These are phyloP conservation scores for Cyclostephanos tholiformis DNA, from an alignment of 108 stramenopile genomes.

Conservation along the genomic window DNA sequence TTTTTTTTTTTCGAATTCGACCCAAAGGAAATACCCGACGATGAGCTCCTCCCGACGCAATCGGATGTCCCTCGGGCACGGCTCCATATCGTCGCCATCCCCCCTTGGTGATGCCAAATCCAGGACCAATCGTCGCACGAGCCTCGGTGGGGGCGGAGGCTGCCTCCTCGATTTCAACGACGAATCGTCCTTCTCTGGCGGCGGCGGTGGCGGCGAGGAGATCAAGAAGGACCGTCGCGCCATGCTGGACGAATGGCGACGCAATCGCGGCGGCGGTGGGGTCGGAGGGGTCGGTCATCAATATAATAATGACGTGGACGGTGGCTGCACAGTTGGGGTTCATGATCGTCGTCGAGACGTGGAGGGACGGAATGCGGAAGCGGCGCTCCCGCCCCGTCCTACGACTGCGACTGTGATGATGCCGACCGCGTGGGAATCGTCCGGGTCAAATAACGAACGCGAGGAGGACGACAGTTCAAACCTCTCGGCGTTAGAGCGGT, in stretches of 20 bases:
- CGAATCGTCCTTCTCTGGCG: neutral
- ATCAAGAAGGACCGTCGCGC: slow-evolving; percentile 67
- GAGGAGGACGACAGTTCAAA: slow-evolving; percentile 42
- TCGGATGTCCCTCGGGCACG: slow-evolving; percentile 33
- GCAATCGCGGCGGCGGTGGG: slow-evolving; percentile 17
- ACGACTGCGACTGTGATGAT: slow-evolving; percentile 4
- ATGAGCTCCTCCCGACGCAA: slow-evolving; percentile 30
- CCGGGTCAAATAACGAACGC: slow-evolving; percentile 8
- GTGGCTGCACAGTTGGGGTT: too few relatives aligned
- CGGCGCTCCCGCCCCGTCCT: neutral
- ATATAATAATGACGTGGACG: neutral
- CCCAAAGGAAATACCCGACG: neutral
- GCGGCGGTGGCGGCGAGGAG: neutral
- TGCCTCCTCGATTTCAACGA: neutral
- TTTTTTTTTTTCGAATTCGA: too few relatives aligned
- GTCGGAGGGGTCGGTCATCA: neutral
- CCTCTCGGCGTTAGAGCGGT: slow-evolving; percentile 34
- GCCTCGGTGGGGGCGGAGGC: slow-evolving; percentile 19
- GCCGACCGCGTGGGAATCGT: slow-evolving; percentile 2
- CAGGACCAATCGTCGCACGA: slow-evolving; percentile 38
- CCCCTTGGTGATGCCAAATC: slow-evolving; percentile 27
- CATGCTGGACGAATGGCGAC: slow-evolving; percentile 78
- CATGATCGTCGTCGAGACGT: neutral
- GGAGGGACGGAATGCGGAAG: neutral
- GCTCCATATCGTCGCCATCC: slow-evolving; percentile 1